Percentiles rank a stretch among this genome's conserved stretches.
These are phyloP conservation scores for Quercus tomentella DNA, from an alignment of 331 rosid genomes.

Conservation along the genomic window DNA sequence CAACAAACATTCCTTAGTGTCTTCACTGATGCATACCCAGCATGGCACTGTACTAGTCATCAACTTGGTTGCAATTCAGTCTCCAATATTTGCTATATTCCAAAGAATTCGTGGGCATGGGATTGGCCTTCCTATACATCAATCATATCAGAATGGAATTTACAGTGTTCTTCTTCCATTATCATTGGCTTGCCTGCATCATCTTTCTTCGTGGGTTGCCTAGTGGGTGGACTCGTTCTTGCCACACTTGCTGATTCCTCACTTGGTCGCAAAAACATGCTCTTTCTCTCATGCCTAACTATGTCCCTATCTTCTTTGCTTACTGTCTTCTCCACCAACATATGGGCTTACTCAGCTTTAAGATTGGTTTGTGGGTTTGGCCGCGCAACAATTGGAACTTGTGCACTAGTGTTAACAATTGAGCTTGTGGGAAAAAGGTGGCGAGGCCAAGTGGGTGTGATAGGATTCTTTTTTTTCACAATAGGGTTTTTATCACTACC, in stretches of 20 bases:
- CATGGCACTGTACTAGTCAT: constrained; percentile 32
- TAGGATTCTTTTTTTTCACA: constrained; percentile 60
- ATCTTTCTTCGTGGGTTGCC: constrained; percentile 51
- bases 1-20: constrained; percentile 40
- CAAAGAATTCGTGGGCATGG: constrained; percentile 43
- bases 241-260: constrained; percentile 56
- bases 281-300: constrained; percentile 33
- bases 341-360: constrained; percentile 50
- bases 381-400: constrained; percentile 54
- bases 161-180: constrained; percentile 29
- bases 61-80: not conserved
- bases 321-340: constrained; percentile 36
- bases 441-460: constrained; percentile 38
- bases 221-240: constrained; percentile 41
- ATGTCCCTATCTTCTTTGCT: constrained; percentile 46
- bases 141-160: constrained; percentile 45
- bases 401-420: constrained; percentile 51
- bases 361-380: constrained; percentile 37
- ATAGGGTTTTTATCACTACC: constrained; percentile 65
- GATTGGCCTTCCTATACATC: constrained; percentile 29
- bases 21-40: not conserved
- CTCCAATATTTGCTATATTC: constrained; percentile 34
- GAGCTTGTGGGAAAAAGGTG: constrained; percentile 57
- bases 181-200: constrained; percentile 52
- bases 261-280: constrained; percentile 59